Evolutionary conservation across 129 eudicot genomes (phyloP).

Genomic region (Arctium lappa): DNA sequence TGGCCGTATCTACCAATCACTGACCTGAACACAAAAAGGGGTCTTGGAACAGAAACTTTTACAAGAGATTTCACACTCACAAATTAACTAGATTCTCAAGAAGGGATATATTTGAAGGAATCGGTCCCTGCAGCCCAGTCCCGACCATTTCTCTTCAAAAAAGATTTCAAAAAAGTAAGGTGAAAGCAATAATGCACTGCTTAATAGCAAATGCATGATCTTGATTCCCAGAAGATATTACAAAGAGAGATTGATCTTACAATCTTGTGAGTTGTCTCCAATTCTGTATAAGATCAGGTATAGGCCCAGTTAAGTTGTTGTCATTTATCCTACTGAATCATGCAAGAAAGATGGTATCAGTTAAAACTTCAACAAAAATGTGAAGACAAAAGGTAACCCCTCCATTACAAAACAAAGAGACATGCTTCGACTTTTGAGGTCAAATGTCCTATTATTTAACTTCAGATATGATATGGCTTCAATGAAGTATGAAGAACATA

Average conservation of each 20-base stretch:
- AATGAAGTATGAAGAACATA: background rate
- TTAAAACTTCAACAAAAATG: background rate
- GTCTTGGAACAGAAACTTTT: background rate
- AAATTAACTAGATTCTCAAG: conserved; percentile 33
- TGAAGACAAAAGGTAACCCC: background rate
- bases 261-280: conserved; percentile 56
- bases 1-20: background rate
- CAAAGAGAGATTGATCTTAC: conserved; percentile 31
- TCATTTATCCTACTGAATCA: conserved; percentile 62
- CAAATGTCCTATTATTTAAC: background rate
- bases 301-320: conserved; percentile 53
- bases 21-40: background rate
- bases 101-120: conserved; percentile 53
- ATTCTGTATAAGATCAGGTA: conserved; percentile 52
- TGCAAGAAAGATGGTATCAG: conserved; percentile 1
- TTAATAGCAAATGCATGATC: background rate
- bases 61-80: conserved; percentile 35
- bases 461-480: background rate
- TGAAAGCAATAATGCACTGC: background rate
- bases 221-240: background rate
- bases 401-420: background rate
- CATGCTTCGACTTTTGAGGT: background rate
- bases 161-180: background rate
- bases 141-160: conserved; percentile 58
- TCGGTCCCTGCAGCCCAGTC: conserved; percentile 69